Evolutionary conservation across 441 rosid genomes (phyloP).

Genomic region (Arabidopsis hybrid): DNA sequence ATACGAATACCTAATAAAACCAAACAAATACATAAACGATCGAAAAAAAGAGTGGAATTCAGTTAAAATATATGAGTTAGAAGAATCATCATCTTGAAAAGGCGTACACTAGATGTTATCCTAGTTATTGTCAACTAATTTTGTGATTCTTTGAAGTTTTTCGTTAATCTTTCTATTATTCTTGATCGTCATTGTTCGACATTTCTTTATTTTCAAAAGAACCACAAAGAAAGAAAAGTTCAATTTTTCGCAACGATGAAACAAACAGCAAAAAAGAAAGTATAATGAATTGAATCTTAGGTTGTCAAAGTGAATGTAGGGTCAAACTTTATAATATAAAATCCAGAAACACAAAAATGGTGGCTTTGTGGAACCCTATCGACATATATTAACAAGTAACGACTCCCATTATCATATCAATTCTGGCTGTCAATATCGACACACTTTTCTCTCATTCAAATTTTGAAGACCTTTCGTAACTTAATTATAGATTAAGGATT

Average conservation of each 20-base stretch:
- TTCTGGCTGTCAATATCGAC: slow-evolving; percentile 21
- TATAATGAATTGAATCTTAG: slow-evolving; percentile 30
- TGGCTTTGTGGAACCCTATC: not conserved
- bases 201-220: not conserved
- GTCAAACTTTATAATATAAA: slow-evolving; percentile 26
- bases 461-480: not conserved
- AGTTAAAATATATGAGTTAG: no score
- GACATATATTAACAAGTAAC: slow-evolving; percentile 23
- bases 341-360: slow-evolving; percentile 9
- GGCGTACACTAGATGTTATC: no score
- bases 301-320: slow-evolving; percentile 33
- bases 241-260: not conserved
- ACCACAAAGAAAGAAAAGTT: not conserved
- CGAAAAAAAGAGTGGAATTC: no score
- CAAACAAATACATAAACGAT: no score
- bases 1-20: no score
- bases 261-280: slow-evolving; percentile 4
- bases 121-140: no score
- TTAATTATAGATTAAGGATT: not conserved
- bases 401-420: slow-evolving; percentile 28
- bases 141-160: no score
- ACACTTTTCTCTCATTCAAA: slow-evolving; percentile 22
- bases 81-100: no score
- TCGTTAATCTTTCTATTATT: no score
- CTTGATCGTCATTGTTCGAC: not conserved